These are phyloP conservation scores for Coemansia reversa DNA, from an alignment of 192 early-diverging fungal genomes.

Conservation along the genomic window DNA sequence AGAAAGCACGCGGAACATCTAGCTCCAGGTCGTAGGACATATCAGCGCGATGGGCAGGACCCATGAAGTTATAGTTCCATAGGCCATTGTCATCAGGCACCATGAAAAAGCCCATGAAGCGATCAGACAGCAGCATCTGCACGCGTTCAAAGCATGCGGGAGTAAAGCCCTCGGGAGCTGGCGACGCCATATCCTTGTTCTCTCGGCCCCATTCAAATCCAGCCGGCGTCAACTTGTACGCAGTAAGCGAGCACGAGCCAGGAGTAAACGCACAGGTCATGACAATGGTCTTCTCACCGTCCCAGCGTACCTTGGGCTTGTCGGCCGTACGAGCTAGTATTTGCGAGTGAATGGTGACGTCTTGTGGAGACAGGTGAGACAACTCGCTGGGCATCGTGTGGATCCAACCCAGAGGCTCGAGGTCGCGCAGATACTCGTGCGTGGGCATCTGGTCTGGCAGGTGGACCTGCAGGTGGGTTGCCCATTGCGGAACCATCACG, in stretches of 20 bases:
- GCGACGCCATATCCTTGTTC: constrained; percentile 82
- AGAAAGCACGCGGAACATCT: constrained; percentile 95
- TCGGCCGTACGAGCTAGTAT: constrained; percentile 79
- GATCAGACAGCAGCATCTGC: constrained; percentile 93
- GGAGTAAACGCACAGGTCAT: constrained; percentile 98
- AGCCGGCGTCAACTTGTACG: constrained; percentile 92
- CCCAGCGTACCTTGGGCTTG: constrained; percentile 73
- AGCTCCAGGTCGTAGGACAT: constrained; percentile 91
- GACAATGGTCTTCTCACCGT: constrained; percentile 90
- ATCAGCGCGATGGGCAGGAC: constrained; percentile 82
- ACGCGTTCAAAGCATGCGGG: constrained; percentile 93
- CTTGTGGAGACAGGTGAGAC: constrained; percentile 81
- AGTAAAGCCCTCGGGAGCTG: constrained; percentile 81
- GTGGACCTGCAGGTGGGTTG: constrained; percentile 92
- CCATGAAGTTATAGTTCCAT: constrained; percentile 99
- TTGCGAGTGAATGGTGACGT: constrained; percentile 87
- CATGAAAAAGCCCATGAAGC: constrained; percentile 98
- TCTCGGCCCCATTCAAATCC: constrained; percentile 97
- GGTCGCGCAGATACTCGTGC: constrained; percentile 86
- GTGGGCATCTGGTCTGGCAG: constrained; percentile 85
- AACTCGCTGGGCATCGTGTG: constrained; percentile 96
- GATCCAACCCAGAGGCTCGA: constrained; percentile 97
- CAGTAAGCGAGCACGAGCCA: constrained; percentile 92
- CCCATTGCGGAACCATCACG: constrained; percentile 98
- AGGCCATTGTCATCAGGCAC: constrained; percentile 88